Percentiles rank a stretch among this genome's conserved stretches.
phyloP scores from a whole-genome alignment of 106 monocot genomes.

The Vanilla planifolia region DNA sequence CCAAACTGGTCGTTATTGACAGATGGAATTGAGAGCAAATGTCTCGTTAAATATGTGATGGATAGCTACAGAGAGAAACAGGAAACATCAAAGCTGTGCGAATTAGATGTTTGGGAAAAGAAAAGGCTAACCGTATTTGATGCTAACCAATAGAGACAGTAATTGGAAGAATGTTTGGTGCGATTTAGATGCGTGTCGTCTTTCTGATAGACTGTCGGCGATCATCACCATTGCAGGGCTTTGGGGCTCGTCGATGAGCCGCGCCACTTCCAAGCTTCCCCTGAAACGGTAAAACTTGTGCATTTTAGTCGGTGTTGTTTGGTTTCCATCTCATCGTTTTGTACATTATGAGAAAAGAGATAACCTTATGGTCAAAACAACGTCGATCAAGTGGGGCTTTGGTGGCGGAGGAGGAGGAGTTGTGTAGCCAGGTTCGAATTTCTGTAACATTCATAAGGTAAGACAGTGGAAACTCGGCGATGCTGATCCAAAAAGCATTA shows the following conservation, averaged over 20 bases:
- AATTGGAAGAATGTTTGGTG: slow-evolving; percentile 6
- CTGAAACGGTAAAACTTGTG: slow-evolving; percentile 3
- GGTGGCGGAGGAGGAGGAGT: slow-evolving; percentile 4
- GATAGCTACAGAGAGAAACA: background rate
- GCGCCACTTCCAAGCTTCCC: slow-evolving; percentile 29
- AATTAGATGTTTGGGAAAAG: background rate
- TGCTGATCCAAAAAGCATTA: too few relatives aligned
- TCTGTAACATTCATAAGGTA: slow-evolving; percentile 15
- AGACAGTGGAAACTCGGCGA: background rate
- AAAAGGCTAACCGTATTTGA: background rate
- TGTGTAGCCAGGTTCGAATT: slow-evolving; percentile 33
- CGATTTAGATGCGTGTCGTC: slow-evolving; percentile 11
- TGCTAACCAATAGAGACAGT: slow-evolving; percentile 22
- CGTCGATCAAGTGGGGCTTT: slow-evolving; percentile 20
- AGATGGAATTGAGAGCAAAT: background rate
- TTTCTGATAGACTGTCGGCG: background rate
- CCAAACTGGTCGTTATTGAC: background rate
- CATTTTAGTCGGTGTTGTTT: background rate
- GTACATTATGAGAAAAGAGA: background rate
- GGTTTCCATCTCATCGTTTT: background rate
- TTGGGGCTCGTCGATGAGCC: slow-evolving; percentile 23
- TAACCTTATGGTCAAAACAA: slow-evolving; percentile 25
- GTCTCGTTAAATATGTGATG: slow-evolving; percentile 12
- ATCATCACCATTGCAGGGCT: background rate
- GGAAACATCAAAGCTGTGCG: background rate